Base-by-base conservation (phyloP, 768 basidiomycete species). In the Polyporus arcularius region DNA sequence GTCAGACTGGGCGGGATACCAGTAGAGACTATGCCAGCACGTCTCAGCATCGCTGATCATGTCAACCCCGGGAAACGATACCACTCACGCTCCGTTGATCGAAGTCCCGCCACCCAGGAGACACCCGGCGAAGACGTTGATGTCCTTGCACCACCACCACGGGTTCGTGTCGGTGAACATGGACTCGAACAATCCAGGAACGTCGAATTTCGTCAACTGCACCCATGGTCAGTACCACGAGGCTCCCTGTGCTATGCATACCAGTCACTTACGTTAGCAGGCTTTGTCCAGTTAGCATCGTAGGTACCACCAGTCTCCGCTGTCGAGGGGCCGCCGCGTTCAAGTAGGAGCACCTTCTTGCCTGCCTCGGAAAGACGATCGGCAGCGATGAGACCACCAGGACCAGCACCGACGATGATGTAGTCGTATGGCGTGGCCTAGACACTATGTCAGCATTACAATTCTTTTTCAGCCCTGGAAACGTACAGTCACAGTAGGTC, bases 131-230 rank as follows among this genome's bases (percentile, higher is more conserved):
- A 86, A 88, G 28, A 82, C 79, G 28, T 76, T 84, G 60, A 85
- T 73, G 70, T 87, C 86, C 71, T 83, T 85, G 73, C 85, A 88
- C 84, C 84, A 88, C 80, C 82, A 88, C 72, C 77, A 87, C 2
- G 78, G 74, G 64, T 84, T 79, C 42, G 74, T 67, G 56, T 85
- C 84, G 15, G 79, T 76, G 73, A 88, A 88, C 82, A 86, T 82
- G 43, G 83, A 81, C 72, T 88, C 84, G 67, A 86, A 88, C 45
- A 85, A 67, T 65, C 86, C 85, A 21, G 85, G 85, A 57, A 85
- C 74, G 63, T 88, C 86, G 68, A 86, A 87, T 65, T 86, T 86
- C 5, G 86, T 88, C 55, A 85, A 71, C 84, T 86, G 65, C 7
- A 56, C n/a, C 43, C 30, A 46, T 52, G 58, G 57, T 60, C 40